A percentile compares a stretch with the other conserved stretches of the same genome.
These are phyloP conservation scores for Leishmania gerbilli DNA, from an alignment of 208 protist species.

Conservation along the genomic window DNA sequence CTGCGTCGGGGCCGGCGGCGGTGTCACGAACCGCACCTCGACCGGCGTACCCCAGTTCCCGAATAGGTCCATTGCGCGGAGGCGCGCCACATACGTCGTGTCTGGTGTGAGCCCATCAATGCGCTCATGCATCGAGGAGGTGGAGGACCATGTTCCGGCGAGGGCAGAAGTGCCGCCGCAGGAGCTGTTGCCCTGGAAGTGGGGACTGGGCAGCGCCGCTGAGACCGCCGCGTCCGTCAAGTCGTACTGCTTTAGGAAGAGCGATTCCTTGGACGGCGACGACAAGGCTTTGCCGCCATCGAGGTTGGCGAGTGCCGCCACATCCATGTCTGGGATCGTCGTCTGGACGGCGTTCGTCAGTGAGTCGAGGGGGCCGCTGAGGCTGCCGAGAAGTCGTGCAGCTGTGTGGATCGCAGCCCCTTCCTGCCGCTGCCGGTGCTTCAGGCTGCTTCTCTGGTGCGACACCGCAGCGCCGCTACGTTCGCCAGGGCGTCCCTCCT, in stretches of 20 bases:
- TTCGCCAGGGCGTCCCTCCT: slow-evolving; percentile 7
- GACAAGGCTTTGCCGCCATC: slow-evolving; percentile 1
- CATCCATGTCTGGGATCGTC: slow-evolving; percentile 51
- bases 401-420: background rate
- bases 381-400: slow-evolving; percentile 2
- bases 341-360: slow-evolving; percentile 8
- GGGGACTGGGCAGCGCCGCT: background rate
- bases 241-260: slow-evolving; percentile 35
- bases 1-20: slow-evolving; percentile 64
- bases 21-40: slow-evolving; percentile 63
- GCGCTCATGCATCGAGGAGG: slow-evolving; percentile 19
- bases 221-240: slow-evolving; percentile 9
- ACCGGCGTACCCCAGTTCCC: slow-evolving; percentile 79
- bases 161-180: slow-evolving; percentile 5
- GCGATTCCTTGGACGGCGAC: slow-evolving; percentile 5
- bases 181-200: background rate
- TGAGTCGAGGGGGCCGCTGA: background rate
- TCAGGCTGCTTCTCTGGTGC: background rate
- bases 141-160: background rate
- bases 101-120: slow-evolving; percentile 46
- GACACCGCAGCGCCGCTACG: background rate
- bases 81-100: slow-evolving; percentile 65
- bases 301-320: slow-evolving; percentile 12
- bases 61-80: slow-evolving; percentile 78
- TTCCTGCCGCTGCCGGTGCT: background rate